Percentiles rank a stretch among this genome's conserved stretches.
These are phyloP conservation scores for Diplodia intermedia DNA, from an alignment of 2,329 filamentous ascomycete genomes.

Conservation along the genomic window DNA sequence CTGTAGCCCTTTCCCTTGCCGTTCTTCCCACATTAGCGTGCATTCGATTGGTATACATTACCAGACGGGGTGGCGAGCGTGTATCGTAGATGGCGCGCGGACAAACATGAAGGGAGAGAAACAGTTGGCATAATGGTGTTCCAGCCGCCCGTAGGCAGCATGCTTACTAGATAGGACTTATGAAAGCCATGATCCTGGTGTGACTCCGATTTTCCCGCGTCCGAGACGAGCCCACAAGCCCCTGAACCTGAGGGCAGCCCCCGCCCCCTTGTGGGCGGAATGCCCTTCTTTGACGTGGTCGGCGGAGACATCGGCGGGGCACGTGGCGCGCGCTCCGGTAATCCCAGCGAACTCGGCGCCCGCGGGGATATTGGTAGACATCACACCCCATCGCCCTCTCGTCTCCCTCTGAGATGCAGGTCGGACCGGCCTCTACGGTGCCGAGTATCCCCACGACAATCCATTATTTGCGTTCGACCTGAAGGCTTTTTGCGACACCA, in stretches of 20 bases:
- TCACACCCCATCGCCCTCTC: conserved; percentile 17
- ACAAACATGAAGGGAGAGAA: conserved; percentile 5
- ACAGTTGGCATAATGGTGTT: conserved; percentile 4
- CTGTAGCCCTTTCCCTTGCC: conserved; percentile 1
- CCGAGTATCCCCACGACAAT: neutral
- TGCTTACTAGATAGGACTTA: conserved; percentile 2
- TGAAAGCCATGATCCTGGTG: conserved; percentile 17
- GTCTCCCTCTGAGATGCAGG: conserved; percentile 1
- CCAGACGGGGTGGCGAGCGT: neutral
- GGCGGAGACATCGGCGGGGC: conserved; percentile 9
- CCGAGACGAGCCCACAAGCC: conserved; percentile 10
- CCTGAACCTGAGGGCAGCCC: conserved; percentile 9
- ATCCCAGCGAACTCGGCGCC: conserved; percentile 31
- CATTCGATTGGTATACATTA: conserved; percentile 8
- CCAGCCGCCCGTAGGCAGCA: conserved; percentile 1
- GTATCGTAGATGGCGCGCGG: conserved; percentile 11
- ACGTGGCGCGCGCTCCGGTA: conserved; percentile 16
- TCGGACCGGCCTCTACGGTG: neutral
- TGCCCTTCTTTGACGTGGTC: conserved; percentile 29
- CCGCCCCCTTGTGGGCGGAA: conserved; percentile 3
- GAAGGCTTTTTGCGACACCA: neutral
- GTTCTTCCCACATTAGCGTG: conserved; percentile 15
- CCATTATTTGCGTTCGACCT: neutral
- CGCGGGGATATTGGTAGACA: neutral
- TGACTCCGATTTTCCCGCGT: neutral